Evolutionary conservation across 169 alveolate genomes (phyloP).

Genomic region (Plasmodium inui): DNA sequence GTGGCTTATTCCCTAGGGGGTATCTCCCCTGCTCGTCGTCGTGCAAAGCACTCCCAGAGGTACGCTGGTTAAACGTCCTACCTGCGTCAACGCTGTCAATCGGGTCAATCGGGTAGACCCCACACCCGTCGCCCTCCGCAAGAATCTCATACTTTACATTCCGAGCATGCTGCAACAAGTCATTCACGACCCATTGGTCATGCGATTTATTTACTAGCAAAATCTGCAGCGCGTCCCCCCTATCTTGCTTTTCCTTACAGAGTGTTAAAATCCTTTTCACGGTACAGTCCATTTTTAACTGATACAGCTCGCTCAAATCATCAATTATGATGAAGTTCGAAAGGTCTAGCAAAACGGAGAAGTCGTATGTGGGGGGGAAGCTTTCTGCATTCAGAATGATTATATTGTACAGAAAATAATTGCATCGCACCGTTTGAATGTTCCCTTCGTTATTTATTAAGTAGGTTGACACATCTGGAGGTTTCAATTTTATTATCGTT

Average conservation of each 20-base stretch:
- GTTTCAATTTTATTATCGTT: slow-evolving; percentile 49
- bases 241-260: slow-evolving; percentile 51
- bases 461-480: slow-evolving; percentile 29
- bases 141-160: slow-evolving; percentile 24
- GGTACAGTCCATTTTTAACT: slow-evolving; percentile 11
- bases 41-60: background rate
- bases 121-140: background rate
- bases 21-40: background rate
- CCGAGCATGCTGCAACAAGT: slow-evolving; percentile 22
- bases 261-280: slow-evolving; percentile 28
- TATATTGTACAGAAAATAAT: slow-evolving; percentile 56
- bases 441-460: slow-evolving; percentile 33
- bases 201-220: slow-evolving; percentile 25
- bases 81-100: background rate
- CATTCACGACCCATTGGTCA: slow-evolving; percentile 54
- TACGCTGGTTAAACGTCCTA: background rate
- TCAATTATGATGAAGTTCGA: slow-evolving; percentile 32
- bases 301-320: slow-evolving; percentile 59
- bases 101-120: background rate
- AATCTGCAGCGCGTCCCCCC: slow-evolving; percentile 3
- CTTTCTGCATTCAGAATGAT: slow-evolving; percentile 34
- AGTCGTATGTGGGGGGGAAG: slow-evolving; percentile 9
- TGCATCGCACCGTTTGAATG: slow-evolving; percentile 8
- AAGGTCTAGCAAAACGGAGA: slow-evolving; percentile 29
- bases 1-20: background rate